A percentile compares a stretch with the other conserved stretches of the same genome.
phyloP scores from a whole-genome alignment of 1,139 yeast genomes.

The Trichomonascaceae sp. region DNA sequence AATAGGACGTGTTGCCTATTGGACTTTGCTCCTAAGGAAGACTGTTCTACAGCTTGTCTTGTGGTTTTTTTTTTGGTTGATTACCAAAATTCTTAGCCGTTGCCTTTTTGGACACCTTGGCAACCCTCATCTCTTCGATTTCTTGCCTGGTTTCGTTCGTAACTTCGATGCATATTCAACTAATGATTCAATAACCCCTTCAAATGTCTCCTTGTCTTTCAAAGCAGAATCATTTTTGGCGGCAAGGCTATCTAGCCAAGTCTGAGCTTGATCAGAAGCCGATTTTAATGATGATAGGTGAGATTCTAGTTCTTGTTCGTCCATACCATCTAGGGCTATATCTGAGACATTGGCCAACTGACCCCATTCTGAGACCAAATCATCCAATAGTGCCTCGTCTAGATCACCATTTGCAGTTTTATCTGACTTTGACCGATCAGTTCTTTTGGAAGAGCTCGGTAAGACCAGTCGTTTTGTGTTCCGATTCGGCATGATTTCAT shows the following conservation, averaged over 20 bases:
- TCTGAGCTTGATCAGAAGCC: slow-evolving; percentile 31
- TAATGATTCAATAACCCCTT: slow-evolving; percentile 62
- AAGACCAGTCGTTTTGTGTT: slow-evolving; percentile 29
- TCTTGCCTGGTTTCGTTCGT: slow-evolving; percentile 13
- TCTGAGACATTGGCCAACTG: slow-evolving; percentile 30
- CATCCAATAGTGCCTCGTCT: slow-evolving; percentile 13
- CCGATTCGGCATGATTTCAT: slow-evolving; percentile 39
- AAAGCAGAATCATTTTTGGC: slow-evolving; percentile 39
- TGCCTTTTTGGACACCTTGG: too few species aligned
- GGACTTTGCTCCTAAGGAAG: too few species aligned
- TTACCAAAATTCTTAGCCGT: too few species aligned
- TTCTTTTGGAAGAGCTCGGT: slow-evolving; percentile 15
- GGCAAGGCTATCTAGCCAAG: slow-evolving; percentile 46
- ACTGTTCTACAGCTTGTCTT: too few species aligned
- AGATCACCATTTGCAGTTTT: not conserved
- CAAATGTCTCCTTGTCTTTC: slow-evolving; percentile 57
- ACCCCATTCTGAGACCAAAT: slow-evolving; percentile 25
- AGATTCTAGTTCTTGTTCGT: slow-evolving; percentile 26
- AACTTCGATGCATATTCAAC: slow-evolving; percentile 59
- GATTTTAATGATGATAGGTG: slow-evolving; percentile 26
- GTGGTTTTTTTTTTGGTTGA: too few species aligned
- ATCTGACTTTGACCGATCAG: not conserved
- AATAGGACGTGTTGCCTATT: too few species aligned
- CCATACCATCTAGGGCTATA: slow-evolving; percentile 34
- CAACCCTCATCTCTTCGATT: not conserved